Base-by-base conservation (phyloP, 306 rosid genomes). In the Gynostemma pentaphyllum region DNA sequence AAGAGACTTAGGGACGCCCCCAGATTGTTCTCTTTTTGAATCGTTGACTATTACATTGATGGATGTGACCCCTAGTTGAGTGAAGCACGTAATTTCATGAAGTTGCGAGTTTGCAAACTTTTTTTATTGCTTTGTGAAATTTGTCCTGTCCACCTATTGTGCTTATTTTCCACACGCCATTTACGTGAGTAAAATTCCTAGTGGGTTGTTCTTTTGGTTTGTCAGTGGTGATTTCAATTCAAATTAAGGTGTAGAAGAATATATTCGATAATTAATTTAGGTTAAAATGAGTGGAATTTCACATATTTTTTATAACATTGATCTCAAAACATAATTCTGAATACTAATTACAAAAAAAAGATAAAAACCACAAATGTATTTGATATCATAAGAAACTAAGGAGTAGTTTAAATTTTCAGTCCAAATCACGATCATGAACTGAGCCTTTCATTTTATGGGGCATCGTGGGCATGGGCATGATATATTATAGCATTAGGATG, bases 401-500 rank as follows among this genome's bases (percentile, higher is more conserved):
- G n/a, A n/a, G n/a, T n/a, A n/a, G n/a, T n/a, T n/a, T n/a, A n/a
- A n/a, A n/a, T n/a, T n/a, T n/a, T n/a, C n/a, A n/a, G n/a, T n/a
- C n/a, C n/a, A n/a, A n/a, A n/a, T n/a, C n/a, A n/a, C n/a, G n/a
- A n/a, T n/a, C n/a, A n/a, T n/a, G n/a, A n/a, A n/a, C n/a, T n/a
- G n/a, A n/a, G n/a, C n/a, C n/a, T n/a, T n/a, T n/a, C n/a, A n/a
- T n/a, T n/a, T 39, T 10, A 37, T 37, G 42, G 42, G 44, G 42
- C 42, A 12, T 12, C 42, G 24, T 50, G 34, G 0, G 34, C 23
- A 18, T 54, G 72, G 10, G 71, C 42, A n/a, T 67, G 71, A 9
- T 68, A 68, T 5, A 68, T 40, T 7, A 68, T 68, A 28, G 72
- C 72, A 16, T 68, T 68, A 18, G 72, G 72, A 42, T 68, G 63